These are phyloP conservation scores for Alternaria dauci DNA, from an alignment of 2,329 filamentous ascomycete species.

Conservation along the genomic window DNA sequence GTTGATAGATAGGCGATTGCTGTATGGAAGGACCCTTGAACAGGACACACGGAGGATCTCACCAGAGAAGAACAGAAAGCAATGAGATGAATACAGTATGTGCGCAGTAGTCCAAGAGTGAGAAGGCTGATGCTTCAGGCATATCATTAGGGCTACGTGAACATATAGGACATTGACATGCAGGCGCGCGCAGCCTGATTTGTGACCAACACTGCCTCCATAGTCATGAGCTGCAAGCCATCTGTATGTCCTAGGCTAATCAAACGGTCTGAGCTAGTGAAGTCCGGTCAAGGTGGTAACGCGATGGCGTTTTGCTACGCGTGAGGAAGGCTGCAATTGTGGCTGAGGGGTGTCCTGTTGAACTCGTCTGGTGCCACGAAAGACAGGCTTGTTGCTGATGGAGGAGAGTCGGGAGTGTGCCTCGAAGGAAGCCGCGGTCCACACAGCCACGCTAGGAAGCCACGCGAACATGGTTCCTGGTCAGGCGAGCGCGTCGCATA, in stretches of 20 bases:
- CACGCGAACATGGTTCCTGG: conserved; percentile 10
- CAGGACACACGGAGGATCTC: not conserved
- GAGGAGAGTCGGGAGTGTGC: conserved; percentile 7
- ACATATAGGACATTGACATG: conserved; percentile 7
- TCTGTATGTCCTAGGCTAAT: conserved; percentile 32
- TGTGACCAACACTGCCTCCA: conserved; percentile 39
- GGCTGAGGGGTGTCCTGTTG: conserved; percentile 6
- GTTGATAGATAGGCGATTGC: not conserved
- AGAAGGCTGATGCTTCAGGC: conserved; percentile 31
- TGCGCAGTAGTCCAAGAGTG: not conserved
- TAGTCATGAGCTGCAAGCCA: conserved; percentile 24
- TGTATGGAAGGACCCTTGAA: not conserved
- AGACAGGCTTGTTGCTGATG: not conserved
- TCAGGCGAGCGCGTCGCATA: conserved; percentile 4
- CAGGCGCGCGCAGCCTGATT: conserved; percentile 25
- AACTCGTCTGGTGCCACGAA: conserved; percentile 2
- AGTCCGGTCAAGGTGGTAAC: conserved; percentile 17
- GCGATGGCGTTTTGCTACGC: conserved; percentile 3
- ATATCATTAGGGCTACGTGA: conserved; percentile 23
- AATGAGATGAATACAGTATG: not conserved
- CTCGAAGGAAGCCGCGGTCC: conserved; percentile 6
- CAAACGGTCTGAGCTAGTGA: conserved; percentile 5
- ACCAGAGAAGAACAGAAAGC: not conserved
- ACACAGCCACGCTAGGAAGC: conserved; percentile 22
- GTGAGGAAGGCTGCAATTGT: conserved; percentile 4